These are phyloP conservation scores for Terfezia claveryi DNA, from an alignment of 495 filamentous ascomycete genomes.

Conservation along the genomic window DNA sequence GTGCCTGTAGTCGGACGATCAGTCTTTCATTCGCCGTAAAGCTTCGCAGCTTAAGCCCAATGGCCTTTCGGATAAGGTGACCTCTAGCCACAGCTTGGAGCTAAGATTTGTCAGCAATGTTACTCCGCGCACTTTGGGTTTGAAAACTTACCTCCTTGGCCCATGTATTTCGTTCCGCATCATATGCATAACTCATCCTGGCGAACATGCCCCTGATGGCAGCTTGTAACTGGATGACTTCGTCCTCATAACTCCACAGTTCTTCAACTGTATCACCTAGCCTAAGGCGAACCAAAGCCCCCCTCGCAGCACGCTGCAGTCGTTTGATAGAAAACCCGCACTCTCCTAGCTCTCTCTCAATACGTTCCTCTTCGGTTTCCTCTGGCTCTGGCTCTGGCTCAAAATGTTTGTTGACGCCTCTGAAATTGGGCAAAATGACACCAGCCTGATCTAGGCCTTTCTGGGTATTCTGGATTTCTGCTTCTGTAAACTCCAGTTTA, in stretches of 20 bases:
- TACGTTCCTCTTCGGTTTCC: slow-evolving; percentile 67
- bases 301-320: slow-evolving; percentile 70
- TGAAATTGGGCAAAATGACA: slow-evolving; percentile 89
- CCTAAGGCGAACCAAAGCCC: slow-evolving; percentile 51
- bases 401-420: slow-evolving; percentile 88
- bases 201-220: slow-evolving; percentile 59
- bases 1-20: slow-evolving; percentile 58
- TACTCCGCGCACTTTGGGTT: no score
- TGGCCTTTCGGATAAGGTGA: slow-evolving; percentile 47
- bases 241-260: slow-evolving; percentile 72
- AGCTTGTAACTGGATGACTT: slow-evolving; percentile 61
- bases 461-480: slow-evolving; percentile 89
- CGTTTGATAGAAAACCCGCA: slow-evolving; percentile 49
- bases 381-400: slow-evolving; percentile 50
- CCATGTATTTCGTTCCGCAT: slow-evolving; percentile 15
- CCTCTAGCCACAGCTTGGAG: slow-evolving; percentile 35
- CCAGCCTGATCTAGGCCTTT: slow-evolving; percentile 91
- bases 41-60: slow-evolving; percentile 36
- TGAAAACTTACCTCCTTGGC: slow-evolving; percentile 3
- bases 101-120: not conserved
- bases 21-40: slow-evolving; percentile 39
- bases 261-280: slow-evolving; percentile 67
- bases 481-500: slow-evolving; percentile 89
- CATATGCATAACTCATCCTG: slow-evolving; percentile 14
- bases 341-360: slow-evolving; percentile 62